Evolutionary conservation across 140 eudicot species (phyloP), one percentile per base, ranked within the genome.

Genomic region (Bidens hawaiensis): DNA sequence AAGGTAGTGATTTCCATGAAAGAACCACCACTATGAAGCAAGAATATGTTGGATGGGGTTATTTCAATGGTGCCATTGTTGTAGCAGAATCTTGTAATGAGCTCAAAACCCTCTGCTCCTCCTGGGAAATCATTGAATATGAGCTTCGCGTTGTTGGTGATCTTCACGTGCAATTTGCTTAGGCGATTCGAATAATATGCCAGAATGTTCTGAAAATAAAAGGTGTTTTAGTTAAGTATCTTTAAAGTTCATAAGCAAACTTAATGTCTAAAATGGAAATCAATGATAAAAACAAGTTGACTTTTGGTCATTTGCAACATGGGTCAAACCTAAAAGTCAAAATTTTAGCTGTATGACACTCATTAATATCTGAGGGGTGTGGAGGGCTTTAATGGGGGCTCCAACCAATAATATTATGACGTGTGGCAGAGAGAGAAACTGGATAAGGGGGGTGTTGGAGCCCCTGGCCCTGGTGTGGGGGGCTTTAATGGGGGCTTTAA

Each of bases 91-190:
- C 82, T 75, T 42, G 76, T 36, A 11, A 86, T 61, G 50, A 83
- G 85, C 74, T 86, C 91, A 45, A 86, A 86, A 65, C 77, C 49
- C 61, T 60, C 52, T 11, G 85, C 75, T 1, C 88, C 90, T 8
- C 91, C 95, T 2, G 95, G 95, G 55, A 86, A 86, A 28, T 81
- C 84, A 9, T 53, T 51, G 62, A 83, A 76, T 69, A 74, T 62
- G 46, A 87, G 65, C 62, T 71, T 83, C 28, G 66, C 40, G 48
- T 30, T 27, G 34, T 30, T 43, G 21, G 40, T 51, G 47, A 34
- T 33, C 24, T 72, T 70, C 0, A 17, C 24, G 4, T 67, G 16
- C 24, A 83, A 60, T 46, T 60, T 75, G 30, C 65, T 61, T 25
- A 83, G 65, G 17, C 52, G 82, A 23, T 74, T 74, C 22, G 91